phyloP scores from a whole-genome alignment of 192 early-diverging fungal genomes.

The Bifiguratus adelaidae region DNA sequence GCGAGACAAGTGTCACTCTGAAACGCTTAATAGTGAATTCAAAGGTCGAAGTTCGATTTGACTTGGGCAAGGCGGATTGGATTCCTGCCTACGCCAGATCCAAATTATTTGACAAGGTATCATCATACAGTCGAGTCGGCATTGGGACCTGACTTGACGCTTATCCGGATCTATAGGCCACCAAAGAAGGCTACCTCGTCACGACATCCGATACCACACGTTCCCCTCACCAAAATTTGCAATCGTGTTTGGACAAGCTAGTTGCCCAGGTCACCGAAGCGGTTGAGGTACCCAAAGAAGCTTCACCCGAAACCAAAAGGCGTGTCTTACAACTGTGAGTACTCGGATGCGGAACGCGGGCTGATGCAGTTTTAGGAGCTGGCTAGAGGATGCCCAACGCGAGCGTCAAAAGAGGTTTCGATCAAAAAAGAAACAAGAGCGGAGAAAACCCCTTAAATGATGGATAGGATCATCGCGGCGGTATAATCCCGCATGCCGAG shows the following conservation, averaged over 20 bases:
- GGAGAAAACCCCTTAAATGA: too few species aligned
- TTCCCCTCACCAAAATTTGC: slow-evolving; percentile 64
- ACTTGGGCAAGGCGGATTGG: slow-evolving; percentile 54
- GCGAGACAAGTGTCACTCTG: background rate
- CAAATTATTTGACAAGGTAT: slow-evolving; percentile 39
- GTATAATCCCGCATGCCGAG: too few species aligned
- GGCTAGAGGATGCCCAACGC: too few species aligned
- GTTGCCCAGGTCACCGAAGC: slow-evolving; percentile 44
- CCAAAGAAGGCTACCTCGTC: slow-evolving; percentile 61
- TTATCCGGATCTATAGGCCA: slow-evolving; percentile 7
- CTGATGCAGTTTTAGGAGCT: too few species aligned
- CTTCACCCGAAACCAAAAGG: slow-evolving; percentile 48
- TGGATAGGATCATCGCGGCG: too few species aligned
- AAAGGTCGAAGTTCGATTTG: slow-evolving; percentile 75
- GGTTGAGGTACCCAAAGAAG: slow-evolving; percentile 52
- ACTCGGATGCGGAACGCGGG: background rate
- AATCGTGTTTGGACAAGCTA: slow-evolving; percentile 72
- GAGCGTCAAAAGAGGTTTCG: too few species aligned
- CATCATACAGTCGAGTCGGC: background rate
- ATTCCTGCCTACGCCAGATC: slow-evolving; percentile 60
- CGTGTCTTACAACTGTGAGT: slow-evolving; percentile 50
- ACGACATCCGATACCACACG: slow-evolving; percentile 67
- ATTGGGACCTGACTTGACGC: background rate
- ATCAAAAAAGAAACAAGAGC: too few species aligned
- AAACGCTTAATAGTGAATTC: slow-evolving; percentile 48